Evolutionary conservation across 1,284 basidiomycete species (phyloP).

Genomic region (Cryptococcus maquisensis): DNA sequence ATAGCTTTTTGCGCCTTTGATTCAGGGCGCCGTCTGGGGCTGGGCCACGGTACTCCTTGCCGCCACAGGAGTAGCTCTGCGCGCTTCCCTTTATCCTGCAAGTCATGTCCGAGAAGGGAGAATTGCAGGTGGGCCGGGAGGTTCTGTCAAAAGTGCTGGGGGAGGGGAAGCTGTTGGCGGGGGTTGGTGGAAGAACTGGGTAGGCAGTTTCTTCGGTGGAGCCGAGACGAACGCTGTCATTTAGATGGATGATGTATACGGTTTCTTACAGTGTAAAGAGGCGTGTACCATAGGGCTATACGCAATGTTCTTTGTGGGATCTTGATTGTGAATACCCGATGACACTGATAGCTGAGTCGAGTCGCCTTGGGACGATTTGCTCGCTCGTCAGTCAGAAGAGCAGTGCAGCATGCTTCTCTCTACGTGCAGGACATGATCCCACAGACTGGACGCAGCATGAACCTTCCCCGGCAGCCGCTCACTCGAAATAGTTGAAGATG

Average conservation of each 20-base stretch:
- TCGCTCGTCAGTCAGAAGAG: too few species aligned
- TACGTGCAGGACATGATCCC: too few species aligned
- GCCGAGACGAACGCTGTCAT: constrained; percentile 26
- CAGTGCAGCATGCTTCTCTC: too few species aligned
- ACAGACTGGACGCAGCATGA: too few species aligned
- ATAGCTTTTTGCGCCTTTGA: constrained; percentile 35
- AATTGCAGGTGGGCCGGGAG: constrained; percentile 32
- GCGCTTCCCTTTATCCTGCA: constrained; percentile 31
- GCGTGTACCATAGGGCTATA: too few species aligned
- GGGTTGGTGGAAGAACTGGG: constrained; percentile 35
- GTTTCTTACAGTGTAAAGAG: too few species aligned
- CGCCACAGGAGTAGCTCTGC: constrained; percentile 22
- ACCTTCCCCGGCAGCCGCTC: too few species aligned
- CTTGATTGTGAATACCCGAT: too few species aligned
- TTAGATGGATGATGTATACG: not conserved
- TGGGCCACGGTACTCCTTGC: constrained; percentile 31
- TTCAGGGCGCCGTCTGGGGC: constrained; percentile 48
- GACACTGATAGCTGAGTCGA: too few species aligned
- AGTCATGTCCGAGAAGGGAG: constrained; percentile 29
- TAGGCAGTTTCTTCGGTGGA: constrained; percentile 29
- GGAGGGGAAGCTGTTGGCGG: constrained; percentile 33
- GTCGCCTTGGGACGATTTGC: too few species aligned
- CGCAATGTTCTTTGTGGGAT: too few species aligned
- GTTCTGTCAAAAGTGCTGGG: constrained; percentile 21
- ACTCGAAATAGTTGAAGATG: too few species aligned